These are phyloP conservation scores for Aureobasidium sp. DNA, from an alignment of 2,329 filamentous ascomycete species.

Conservation along the genomic window DNA sequence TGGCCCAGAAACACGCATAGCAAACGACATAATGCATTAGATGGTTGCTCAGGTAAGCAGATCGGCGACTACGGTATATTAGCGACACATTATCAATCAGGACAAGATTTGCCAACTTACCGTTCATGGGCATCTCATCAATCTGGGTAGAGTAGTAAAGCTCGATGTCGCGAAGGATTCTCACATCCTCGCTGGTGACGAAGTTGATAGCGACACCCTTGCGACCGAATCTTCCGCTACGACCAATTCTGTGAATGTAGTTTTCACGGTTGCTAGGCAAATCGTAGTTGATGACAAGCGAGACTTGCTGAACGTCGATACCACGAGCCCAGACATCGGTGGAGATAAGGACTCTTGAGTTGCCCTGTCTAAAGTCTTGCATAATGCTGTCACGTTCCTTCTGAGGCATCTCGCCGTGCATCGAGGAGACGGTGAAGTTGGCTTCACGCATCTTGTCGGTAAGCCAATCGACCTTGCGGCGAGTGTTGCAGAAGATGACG, in stretches of 20 bases:
- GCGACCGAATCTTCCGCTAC: slow-evolving; percentile 88
- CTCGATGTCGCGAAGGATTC: slow-evolving; percentile 95
- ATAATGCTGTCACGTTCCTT: slow-evolving; percentile 98
- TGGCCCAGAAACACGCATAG: neutral
- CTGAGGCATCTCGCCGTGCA: slow-evolving; percentile 99
- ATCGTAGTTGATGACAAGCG: slow-evolving; percentile 98
- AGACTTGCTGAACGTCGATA: slow-evolving; percentile 98
- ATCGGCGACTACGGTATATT: slow-evolving; percentile 25
- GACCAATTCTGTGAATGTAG: slow-evolving; percentile 97
- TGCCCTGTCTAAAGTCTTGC: slow-evolving; percentile 96
- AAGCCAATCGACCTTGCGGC: slow-evolving; percentile 98
- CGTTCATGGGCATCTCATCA: slow-evolving; percentile 97
- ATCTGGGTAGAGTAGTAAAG: slow-evolving; percentile 95
- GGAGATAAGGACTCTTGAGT: slow-evolving; percentile 91
- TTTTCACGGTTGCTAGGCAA: slow-evolving; percentile 97
- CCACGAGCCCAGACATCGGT: slow-evolving; percentile 97
- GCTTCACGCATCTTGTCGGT: slow-evolving; percentile 99
- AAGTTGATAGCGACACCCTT: slow-evolving; percentile 99
- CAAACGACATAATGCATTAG: neutral
- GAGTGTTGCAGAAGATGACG: slow-evolving; percentile 99
- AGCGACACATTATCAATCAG: neutral
- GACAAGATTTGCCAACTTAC: neutral
- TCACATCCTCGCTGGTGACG: slow-evolving; percentile 94
- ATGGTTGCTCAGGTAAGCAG: slow-evolving; percentile 27
- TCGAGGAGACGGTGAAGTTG: slow-evolving; percentile 96